These are phyloP conservation scores for Phytopythium chamaehyphon DNA, from an alignment of 352 stramenopile genomes.

Conservation along the genomic window DNA sequence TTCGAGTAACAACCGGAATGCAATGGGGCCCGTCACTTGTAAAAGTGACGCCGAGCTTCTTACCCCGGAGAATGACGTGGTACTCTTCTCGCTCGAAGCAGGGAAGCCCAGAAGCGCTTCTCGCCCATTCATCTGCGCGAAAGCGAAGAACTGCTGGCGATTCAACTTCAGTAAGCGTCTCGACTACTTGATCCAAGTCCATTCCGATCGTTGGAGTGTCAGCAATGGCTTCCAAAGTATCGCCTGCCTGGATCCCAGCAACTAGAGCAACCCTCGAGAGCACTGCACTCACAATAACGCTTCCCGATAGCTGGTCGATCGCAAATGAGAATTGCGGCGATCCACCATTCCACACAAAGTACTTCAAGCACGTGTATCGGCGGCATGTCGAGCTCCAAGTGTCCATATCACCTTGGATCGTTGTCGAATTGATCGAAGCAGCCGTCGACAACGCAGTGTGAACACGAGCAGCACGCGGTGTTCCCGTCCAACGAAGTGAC, in stretches of 20 bases:
- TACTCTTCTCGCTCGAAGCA: constrained; percentile 26
- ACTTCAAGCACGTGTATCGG: constrained; percentile 38
- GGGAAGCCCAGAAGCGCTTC: constrained; percentile 3
- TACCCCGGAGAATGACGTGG: constrained; percentile 27
- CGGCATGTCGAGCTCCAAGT: constrained; percentile 24
- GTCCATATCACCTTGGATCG: background rate
- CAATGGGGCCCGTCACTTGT: constrained; percentile 34
- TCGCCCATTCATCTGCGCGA: constrained; percentile 8
- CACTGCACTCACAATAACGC: constrained; percentile 5
- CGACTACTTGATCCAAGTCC: constrained; percentile 25
- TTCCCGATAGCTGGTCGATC: constrained; percentile 13
- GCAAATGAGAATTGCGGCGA: constrained; percentile 18
- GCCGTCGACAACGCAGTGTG: background rate
- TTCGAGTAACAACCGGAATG: constrained; percentile 44
- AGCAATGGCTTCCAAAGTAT: constrained; percentile 49
- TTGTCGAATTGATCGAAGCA: background rate
- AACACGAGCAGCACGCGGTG: background rate
- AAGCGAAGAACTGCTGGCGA: constrained; percentile 45
- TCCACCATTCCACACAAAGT: constrained; percentile 38
- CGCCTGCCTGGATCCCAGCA: constrained; percentile 42
- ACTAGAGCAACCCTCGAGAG: background rate
- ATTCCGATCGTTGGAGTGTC: constrained; percentile 28
- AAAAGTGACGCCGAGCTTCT: constrained; percentile 43
- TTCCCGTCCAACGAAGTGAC: background rate
- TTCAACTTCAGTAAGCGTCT: constrained; percentile 24